phyloP scores from a whole-genome alignment of 495 filamentous ascomycete species.

The Thermochaetoides thermophila region DNA sequence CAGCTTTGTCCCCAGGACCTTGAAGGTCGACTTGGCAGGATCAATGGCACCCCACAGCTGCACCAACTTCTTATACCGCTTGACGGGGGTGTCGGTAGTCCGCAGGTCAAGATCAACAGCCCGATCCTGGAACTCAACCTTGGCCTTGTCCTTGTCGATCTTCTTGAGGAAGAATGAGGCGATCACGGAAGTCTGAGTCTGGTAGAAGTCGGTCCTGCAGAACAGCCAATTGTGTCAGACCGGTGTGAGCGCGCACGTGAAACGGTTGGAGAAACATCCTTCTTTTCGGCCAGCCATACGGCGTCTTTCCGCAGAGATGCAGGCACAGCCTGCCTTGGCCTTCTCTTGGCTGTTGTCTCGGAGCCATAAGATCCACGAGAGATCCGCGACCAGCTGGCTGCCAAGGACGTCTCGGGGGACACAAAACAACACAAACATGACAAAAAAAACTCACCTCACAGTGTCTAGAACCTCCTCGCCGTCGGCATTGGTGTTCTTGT shows the following conservation, averaged over 20 bases:
- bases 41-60: constrained; percentile 67
- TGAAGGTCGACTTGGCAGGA: constrained; percentile 55
- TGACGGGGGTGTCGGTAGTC: constrained; percentile 56
- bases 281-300: constrained; percentile 4
- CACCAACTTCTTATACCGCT: constrained; percentile 62
- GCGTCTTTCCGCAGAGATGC: too few species aligned
- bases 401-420: constrained; percentile 3
- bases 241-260: constrained; percentile 3
- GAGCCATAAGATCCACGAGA: too few species aligned
- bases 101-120: constrained; percentile 60
- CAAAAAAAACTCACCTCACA: constrained; percentile 44
- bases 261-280: constrained; percentile 5
- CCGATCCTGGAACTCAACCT: constrained; percentile 46
- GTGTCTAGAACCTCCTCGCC: constrained; percentile 47
- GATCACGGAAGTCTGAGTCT: constrained; percentile 72
- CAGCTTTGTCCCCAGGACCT: constrained; percentile 88
- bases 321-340: constrained; percentile 21
- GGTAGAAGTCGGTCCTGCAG: constrained; percentile 80
- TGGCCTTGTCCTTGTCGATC: constrained; percentile 68
- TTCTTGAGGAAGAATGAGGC: constrained; percentile 94
- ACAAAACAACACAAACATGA: too few species aligned
- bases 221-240: too few species aligned
- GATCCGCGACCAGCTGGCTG: not conserved
- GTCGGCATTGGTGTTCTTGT: constrained; percentile 17
- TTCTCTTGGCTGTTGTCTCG: constrained; percentile 13